Percentiles rank a stretch among this genome's conserved stretches.
Evolutionary conservation across 2,329 filamentous ascomycete genomes (phyloP).

Genomic region (Alternaria infectoria): DNA sequence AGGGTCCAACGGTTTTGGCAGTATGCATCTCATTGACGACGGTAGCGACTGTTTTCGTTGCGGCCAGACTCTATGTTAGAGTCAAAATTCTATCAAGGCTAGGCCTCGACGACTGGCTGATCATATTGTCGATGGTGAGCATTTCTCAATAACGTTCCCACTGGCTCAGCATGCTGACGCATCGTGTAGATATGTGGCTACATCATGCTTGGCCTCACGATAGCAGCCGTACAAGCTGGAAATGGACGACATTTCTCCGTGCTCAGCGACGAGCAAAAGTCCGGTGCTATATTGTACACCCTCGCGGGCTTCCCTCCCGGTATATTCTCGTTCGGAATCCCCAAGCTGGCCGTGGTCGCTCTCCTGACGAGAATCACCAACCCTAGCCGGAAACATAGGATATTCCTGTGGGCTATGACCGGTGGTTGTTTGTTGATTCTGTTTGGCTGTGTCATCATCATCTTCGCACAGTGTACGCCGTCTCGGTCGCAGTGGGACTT

Average conservation of each 20-base stretch:
- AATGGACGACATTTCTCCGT: neutral
- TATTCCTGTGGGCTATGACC: neutral
- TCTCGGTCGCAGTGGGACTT: neutral
- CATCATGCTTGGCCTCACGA: neutral
- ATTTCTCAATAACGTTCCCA: neutral
- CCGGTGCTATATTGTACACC: neutral
- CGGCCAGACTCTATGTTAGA: neutral
- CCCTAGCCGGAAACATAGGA: neutral
- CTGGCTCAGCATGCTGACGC: neutral
- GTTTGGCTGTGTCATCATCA: neutral
- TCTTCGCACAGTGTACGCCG: neutral
- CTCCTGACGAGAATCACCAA: neutral
- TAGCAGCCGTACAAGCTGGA: neutral
- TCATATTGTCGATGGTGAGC: neutral
- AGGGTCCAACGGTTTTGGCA: neutral
- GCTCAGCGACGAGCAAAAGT: neutral
- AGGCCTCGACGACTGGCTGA: neutral
- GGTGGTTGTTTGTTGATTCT: neutral
- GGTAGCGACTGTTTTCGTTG: neutral
- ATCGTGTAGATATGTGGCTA: neutral
- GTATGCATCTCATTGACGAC: neutral
- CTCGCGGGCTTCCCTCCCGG: neutral
- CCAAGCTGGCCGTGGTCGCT: neutral
- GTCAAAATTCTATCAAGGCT: neutral
- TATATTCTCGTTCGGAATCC: neutral